Evolutionary conservation across 768 basidiomycete genomes (phyloP).

Genomic region (Agaricus subrufescens): DNA sequence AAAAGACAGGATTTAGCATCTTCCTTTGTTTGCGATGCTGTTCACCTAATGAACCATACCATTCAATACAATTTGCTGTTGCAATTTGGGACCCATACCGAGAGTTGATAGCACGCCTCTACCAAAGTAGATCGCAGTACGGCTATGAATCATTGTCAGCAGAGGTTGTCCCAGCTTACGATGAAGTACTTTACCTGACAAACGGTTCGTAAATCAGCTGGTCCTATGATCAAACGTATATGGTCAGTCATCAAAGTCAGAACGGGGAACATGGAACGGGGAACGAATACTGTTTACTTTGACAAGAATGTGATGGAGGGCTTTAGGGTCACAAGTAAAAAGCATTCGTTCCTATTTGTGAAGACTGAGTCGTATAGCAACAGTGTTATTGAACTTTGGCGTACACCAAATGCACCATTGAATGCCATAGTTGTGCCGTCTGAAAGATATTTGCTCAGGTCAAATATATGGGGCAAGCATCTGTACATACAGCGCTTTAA

Average conservation of each 20-base stretch:
- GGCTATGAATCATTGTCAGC: not conserved
- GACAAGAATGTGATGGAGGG: slow-evolving; percentile 39
- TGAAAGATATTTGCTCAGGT: slow-evolving; percentile 2
- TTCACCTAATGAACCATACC: not conserved
- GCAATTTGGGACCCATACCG: slow-evolving; percentile 11
- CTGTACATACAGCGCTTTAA: slow-evolving; percentile 24
- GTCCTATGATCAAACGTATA: slow-evolving; percentile 17
- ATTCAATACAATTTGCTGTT: not conserved
- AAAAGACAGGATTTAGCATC: slow-evolving; percentile 33
- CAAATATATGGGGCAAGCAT: not conserved
- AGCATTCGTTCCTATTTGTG: not conserved
- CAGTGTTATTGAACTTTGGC: not conserved
- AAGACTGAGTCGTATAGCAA: too few relatives aligned
- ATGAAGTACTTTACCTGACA: slow-evolving; percentile 15
- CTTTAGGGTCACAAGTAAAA: slow-evolving; percentile 33
- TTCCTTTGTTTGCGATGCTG: slow-evolving; percentile 24
- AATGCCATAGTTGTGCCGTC: slow-evolving; percentile 29
- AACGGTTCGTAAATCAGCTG: slow-evolving; percentile 26
- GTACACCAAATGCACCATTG: slow-evolving; percentile 29
- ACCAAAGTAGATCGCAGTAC: slow-evolving; percentile 19
- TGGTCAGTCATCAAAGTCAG: not conserved
- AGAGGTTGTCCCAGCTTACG: not conserved
- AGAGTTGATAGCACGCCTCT: slow-evolving; percentile 17
- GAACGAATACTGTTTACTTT: slow-evolving; percentile 24
- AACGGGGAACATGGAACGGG: not conserved